Conservation (phyloP, 495 filamentous ascomycete genomes). For the Pyrenopolyporus hunteri region DNA sequence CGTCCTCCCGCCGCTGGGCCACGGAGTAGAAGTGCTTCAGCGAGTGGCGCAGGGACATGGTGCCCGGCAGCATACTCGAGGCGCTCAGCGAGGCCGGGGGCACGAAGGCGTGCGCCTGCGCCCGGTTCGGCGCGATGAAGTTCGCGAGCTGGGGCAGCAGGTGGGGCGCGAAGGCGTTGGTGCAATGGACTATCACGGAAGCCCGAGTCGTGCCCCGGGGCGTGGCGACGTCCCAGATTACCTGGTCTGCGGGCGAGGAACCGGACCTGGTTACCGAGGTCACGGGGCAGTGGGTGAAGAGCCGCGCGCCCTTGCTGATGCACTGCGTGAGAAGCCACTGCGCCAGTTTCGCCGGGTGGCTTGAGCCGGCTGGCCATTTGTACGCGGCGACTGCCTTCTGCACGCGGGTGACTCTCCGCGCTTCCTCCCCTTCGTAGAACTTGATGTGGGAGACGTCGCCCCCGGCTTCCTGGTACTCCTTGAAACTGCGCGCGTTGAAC, state of each 20-base stretch:
- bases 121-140: constrained; percentile 36
- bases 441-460: constrained; percentile 42
- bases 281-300: constrained; percentile 40
- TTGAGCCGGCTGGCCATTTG: constrained; percentile 42
- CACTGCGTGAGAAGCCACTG: constrained; percentile 39
- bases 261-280: constrained; percentile 16
- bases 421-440: constrained; percentile 39
- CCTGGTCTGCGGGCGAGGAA: constrained; percentile 7
- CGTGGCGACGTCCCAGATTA: constrained; percentile 23
- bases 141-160: constrained; percentile 34
- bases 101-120: constrained; percentile 40
- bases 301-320: constrained; percentile 16
- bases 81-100: constrained; percentile 28
- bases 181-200: constrained; percentile 38
- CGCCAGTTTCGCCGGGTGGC: constrained; percentile 39
- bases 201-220: constrained; percentile 29
- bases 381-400: constrained; percentile 35
- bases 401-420: constrained; percentile 31
- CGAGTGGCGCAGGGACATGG: constrained; percentile 39
- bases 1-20: constrained; percentile 33
- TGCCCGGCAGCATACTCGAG: constrained; percentile 16
- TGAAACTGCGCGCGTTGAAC: constrained; percentile 39
- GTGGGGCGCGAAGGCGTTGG: constrained; percentile 39
- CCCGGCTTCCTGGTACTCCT: constrained; percentile 34
- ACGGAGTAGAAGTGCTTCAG: constrained; percentile 41